Evolutionary conservation across 495 filamentous ascomycete genomes (phyloP).

Genomic region (Hypoxylon fragiforme): DNA sequence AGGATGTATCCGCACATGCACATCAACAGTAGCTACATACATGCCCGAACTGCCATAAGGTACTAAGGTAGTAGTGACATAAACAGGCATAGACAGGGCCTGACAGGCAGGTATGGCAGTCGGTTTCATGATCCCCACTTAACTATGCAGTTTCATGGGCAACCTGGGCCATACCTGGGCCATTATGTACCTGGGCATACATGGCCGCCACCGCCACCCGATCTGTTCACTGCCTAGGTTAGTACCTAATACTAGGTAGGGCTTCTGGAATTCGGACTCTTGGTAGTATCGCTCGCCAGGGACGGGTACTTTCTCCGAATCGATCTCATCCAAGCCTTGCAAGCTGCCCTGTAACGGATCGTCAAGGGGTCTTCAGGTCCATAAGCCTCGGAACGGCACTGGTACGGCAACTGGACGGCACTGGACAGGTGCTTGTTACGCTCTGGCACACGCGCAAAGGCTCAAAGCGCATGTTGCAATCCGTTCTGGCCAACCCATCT

Average conservation of each 20-base stretch:
- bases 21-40: constrained; percentile 6
- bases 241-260: too few relatives aligned
- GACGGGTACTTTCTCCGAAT: constrained; percentile 34
- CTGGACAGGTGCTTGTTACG: constrained; percentile 17
- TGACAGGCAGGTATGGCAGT: too few relatives aligned
- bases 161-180: too few relatives aligned
- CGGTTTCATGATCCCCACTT: constrained; percentile 30
- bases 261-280: constrained; percentile 32
- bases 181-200: constrained; percentile 5
- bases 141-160: background rate
- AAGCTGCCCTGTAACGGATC: constrained; percentile 29
- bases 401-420: constrained; percentile 20
- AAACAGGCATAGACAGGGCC: too few relatives aligned
- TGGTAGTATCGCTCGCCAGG: constrained; percentile 35
- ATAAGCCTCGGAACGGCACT: constrained; percentile 31
- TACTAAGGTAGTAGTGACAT: constrained; percentile 27
- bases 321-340: constrained; percentile 38
- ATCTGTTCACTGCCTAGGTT: constrained; percentile 36
- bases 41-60: constrained; percentile 19
- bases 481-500: too few relatives aligned
- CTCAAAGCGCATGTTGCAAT: constrained; percentile 29
- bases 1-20: constrained; percentile 31
- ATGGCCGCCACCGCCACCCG: constrained; percentile 39
- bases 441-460: constrained; percentile 23
- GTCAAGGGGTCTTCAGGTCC: constrained; percentile 30